Conservation (phyloP, 2,329 filamentous ascomycete genomes). For the Talaromyces atroroseus region DNA sequence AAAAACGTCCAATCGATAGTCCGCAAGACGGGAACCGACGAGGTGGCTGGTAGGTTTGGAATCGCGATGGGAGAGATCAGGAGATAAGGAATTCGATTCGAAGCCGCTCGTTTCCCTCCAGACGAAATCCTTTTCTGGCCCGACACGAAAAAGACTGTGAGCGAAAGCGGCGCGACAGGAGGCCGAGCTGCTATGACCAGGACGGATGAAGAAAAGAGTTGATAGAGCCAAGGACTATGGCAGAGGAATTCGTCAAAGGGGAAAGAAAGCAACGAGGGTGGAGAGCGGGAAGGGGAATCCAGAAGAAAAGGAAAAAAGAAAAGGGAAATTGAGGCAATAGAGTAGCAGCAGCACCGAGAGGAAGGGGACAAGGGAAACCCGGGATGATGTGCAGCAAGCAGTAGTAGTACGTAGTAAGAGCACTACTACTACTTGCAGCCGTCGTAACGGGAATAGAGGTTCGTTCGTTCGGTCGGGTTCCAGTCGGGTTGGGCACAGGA, state of each 20-base stretch:
- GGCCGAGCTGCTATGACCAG: slow-evolving; percentile 2
- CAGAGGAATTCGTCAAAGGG: slow-evolving; percentile 6
- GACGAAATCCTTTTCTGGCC: not conserved
- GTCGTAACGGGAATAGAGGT: not conserved
- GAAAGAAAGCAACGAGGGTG: slow-evolving; percentile 14
- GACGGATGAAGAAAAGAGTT: not conserved
- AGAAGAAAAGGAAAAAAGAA: not conserved
- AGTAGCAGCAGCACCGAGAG: not conserved
- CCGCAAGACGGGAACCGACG: not conserved
- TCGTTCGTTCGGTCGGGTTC: not conserved
- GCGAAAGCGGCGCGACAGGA: slow-evolving; percentile 13
- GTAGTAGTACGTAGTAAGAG: not conserved
- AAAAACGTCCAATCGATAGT: not conserved
- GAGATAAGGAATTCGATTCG: not conserved
- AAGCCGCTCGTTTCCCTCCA: not conserved
- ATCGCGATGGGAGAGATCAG: not conserved
- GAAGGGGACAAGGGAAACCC: not conserved
- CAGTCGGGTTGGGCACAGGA: not conserved
- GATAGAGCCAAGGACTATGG: slow-evolving; percentile 3
- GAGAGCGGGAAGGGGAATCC: not conserved
- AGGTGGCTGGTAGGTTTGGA: not conserved
- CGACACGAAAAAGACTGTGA: slow-evolving; percentile 1
- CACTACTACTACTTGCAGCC: not conserved
- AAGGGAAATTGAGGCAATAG: not conserved
- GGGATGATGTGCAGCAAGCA: not conserved